Conservation (phyloP, 208 protist genomes). For the Acanthamoeba healyi region DNA sequence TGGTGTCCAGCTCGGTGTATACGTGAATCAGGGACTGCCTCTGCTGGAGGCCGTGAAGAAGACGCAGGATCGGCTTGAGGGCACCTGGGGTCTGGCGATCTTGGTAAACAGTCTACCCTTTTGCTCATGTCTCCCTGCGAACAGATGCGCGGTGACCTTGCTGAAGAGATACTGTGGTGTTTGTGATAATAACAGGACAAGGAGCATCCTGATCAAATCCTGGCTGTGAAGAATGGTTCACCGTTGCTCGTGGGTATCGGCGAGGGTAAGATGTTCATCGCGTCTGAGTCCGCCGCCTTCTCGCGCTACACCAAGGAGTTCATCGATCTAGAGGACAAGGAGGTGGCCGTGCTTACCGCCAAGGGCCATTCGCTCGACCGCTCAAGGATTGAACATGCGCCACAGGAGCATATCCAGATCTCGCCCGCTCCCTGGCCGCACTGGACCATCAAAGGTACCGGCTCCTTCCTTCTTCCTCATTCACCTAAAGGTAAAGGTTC, state of each 20-base stretch:
- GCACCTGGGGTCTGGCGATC: conserved; percentile 88
- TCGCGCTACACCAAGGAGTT: conserved; percentile 87
- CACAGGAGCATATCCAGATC: conserved; percentile 83
- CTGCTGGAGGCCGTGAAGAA: conserved; percentile 86
- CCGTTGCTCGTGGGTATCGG: conserved; percentile 89
- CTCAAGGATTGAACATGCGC: conserved; percentile 81
- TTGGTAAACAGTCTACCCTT: too few relatives aligned
- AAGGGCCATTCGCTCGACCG: conserved; percentile 84
- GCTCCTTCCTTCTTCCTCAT: not conserved
- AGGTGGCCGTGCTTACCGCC: conserved; percentile 86
- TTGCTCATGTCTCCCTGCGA: not conserved
- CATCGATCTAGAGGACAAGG: conserved; percentile 89
- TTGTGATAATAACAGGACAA: conserved; percentile 68
- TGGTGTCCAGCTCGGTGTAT: conserved; percentile 87
- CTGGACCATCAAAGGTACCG: conserved; percentile 87
- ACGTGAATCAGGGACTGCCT: conserved; percentile 83
- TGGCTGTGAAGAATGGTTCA: conserved; percentile 86
- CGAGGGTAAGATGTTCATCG: conserved; percentile 87
- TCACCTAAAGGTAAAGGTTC: not conserved
- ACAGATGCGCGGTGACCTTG: not conserved
- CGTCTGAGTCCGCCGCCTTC: conserved; percentile 86
- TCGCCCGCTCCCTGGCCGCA: conserved; percentile 87
- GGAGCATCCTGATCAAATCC: conserved; percentile 85
- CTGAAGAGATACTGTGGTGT: not conserved
- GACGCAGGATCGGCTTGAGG: conserved; percentile 86